phyloP scores from a whole-genome alignment of 257 asterid genomes.

The Asclepias syriaca region DNA sequence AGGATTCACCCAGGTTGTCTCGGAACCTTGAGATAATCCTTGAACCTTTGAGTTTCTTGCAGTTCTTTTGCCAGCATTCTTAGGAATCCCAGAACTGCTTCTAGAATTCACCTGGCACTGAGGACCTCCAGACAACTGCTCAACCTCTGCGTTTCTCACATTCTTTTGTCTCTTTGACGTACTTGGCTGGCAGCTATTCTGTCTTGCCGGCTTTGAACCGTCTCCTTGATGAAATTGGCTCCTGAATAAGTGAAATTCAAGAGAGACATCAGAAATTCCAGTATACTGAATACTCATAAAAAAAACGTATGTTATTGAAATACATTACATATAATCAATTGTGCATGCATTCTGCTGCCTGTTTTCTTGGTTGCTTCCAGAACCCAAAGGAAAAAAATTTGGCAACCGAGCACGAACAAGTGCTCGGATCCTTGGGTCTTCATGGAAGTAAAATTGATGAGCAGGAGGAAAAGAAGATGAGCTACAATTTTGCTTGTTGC shows the following conservation, averaged over 20 bases:
- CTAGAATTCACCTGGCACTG: slow-evolving; percentile 66
- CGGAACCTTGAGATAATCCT: slow-evolving; percentile 39
- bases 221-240: slow-evolving; percentile 57
- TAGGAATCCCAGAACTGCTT: slow-evolving; percentile 33
- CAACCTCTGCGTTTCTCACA: slow-evolving; percentile 24
- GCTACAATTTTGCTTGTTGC: slow-evolving; percentile 22
- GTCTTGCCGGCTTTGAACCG: slow-evolving; percentile 29
- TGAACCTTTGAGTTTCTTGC: slow-evolving; percentile 24
- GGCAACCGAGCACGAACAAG: slow-evolving; percentile 74
- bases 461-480: slow-evolving; percentile 49
- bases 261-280: background rate
- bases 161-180: slow-evolving; percentile 45
- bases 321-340: slow-evolving; percentile 69
- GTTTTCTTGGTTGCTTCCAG: slow-evolving; percentile 39
- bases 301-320: slow-evolving; percentile 5
- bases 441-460: slow-evolving; percentile 62
- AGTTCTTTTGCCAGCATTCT: slow-evolving; percentile 57
- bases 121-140: slow-evolving; percentile 37
- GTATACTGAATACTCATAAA: background rate
- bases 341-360: slow-evolving; percentile 37
- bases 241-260: slow-evolving; percentile 38
- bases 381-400: slow-evolving; percentile 70
- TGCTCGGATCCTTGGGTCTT: slow-evolving; percentile 68
- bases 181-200: slow-evolving; percentile 28
- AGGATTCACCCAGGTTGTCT: slow-evolving; percentile 65